Evolutionary conservation across 2,329 filamentous ascomycete genomes (phyloP).

Genomic region (Sarocladium strictum): DNA sequence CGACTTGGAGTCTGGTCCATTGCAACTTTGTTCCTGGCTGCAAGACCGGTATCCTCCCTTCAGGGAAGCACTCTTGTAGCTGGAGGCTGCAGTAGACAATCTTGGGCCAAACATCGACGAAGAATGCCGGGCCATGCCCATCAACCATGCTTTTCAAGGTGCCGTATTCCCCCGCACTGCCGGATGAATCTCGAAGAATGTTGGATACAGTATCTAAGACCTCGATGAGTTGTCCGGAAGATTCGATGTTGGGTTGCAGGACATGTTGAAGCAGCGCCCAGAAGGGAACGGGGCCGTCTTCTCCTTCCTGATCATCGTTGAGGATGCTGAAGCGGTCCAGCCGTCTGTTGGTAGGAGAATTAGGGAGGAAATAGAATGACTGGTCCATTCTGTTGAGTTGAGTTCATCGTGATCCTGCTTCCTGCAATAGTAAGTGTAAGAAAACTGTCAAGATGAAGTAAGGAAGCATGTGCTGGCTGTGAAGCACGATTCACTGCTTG

Average conservation of each 20-base stretch:
- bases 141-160: slow-evolving; percentile 15
- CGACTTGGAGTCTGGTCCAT: slow-evolving; percentile 20
- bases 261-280: slow-evolving; percentile 21
- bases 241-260: slow-evolving; percentile 13
- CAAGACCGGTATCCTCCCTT: slow-evolving; percentile 15
- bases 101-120: slow-evolving; percentile 17
- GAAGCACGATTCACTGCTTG: not conserved
- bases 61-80: slow-evolving; percentile 17
- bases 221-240: slow-evolving; percentile 17
- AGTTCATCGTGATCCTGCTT: too few species aligned
- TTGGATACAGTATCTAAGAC: slow-evolving; percentile 23
- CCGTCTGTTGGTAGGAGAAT: slow-evolving; percentile 12
- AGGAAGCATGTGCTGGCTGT: not conserved
- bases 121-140: slow-evolving; percentile 9
- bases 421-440: too few species aligned
- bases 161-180: slow-evolving; percentile 16
- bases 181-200: slow-evolving; percentile 13
- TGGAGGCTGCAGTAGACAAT: slow-evolving; percentile 17
- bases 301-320: slow-evolving; percentile 16
- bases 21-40: slow-evolving; percentile 11
- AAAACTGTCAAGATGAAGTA: too few species aligned
- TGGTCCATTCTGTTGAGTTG: not conserved
- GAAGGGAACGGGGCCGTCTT: slow-evolving; percentile 17
- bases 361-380: slow-evolving; percentile 11
- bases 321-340: slow-evolving; percentile 26